These are phyloP conservation scores for Puccinia coronata DNA, from an alignment of 1,284 basidiomycete genomes.

Conservation along the genomic window DNA sequence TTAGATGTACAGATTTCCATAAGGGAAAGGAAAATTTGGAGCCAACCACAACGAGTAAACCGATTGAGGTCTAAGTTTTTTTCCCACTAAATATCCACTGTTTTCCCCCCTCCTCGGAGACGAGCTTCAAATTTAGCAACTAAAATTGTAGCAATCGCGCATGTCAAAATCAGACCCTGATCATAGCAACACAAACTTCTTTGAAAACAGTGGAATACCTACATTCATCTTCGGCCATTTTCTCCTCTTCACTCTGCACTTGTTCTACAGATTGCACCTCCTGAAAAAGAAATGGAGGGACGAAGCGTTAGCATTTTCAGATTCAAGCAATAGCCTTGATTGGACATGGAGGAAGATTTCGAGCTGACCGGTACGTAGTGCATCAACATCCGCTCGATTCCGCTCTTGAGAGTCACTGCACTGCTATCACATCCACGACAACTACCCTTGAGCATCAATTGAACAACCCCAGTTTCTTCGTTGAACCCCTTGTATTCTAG, in stretches of 20 bases:
- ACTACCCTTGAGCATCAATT: slow-evolving; percentile 46
- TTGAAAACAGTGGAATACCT: background rate
- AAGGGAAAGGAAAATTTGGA: too few relatives aligned
- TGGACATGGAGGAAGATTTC: background rate
- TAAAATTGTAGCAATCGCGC: background rate
- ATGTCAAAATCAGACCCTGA: background rate
- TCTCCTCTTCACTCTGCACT: slow-evolving; percentile 46
- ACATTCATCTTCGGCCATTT: slow-evolving; percentile 47
- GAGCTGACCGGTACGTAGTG: slow-evolving; percentile 45
- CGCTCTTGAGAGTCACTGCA: slow-evolving; percentile 42
- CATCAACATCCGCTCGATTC: slow-evolving; percentile 46
- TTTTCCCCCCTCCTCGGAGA: slow-evolving; percentile 35
- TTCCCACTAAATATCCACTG: slow-evolving; percentile 8
- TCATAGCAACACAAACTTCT: background rate
- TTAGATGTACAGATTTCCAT: too few relatives aligned
- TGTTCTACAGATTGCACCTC: slow-evolving; percentile 47
- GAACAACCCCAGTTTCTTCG: slow-evolving; percentile 46
- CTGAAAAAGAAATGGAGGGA: background rate
- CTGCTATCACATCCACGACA: slow-evolving; percentile 48
- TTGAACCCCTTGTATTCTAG: slow-evolving; percentile 64
- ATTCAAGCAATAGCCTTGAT: background rate
- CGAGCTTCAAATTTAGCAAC: slow-evolving; percentile 46
- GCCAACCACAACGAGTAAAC: too few relatives aligned
- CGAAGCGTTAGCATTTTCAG: background rate
- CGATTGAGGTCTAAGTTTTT: too few relatives aligned